These are phyloP conservation scores for Alternaria triticina DNA, from an alignment of 2,329 filamentous ascomycete genomes.

Conservation along the genomic window DNA sequence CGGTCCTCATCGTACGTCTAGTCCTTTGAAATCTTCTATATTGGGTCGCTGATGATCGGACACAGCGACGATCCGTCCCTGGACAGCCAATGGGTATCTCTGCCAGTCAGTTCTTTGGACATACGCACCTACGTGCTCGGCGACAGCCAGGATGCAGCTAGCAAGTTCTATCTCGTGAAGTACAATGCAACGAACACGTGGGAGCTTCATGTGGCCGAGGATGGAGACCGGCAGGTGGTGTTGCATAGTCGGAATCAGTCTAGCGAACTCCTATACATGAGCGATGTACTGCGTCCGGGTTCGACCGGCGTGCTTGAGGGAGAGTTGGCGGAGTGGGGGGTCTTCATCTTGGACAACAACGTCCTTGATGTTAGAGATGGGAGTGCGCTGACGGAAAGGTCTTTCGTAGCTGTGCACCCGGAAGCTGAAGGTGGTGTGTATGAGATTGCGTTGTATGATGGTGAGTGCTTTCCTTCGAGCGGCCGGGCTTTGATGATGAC, in stretches of 20 bases:
- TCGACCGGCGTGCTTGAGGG: conserved; percentile 28
- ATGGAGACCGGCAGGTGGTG: conserved; percentile 38
- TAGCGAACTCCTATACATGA: conserved; percentile 30
- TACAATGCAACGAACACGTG: conserved; percentile 34
- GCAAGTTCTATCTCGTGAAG: conserved; percentile 33
- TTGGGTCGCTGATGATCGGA: not conserved
- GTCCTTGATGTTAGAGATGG: conserved; percentile 38
- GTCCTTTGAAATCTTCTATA: not conserved
- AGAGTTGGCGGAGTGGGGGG: conserved; percentile 38
- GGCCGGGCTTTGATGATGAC: not conserved
- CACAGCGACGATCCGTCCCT: conserved; percentile 24
- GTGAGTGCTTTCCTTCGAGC: conserved; percentile 21
- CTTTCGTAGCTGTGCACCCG: conserved; percentile 29
- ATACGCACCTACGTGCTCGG: conserved; percentile 26
- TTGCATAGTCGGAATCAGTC: conserved; percentile 24
- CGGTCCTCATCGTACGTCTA: conserved; percentile 36
- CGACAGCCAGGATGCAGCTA: conserved; percentile 18
- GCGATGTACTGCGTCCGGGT: conserved; percentile 33
- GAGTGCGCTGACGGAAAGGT: conserved; percentile 29
- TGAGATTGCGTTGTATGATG: conserved; percentile 34
- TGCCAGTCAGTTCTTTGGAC: conserved; percentile 19
- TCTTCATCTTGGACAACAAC: conserved; percentile 36
- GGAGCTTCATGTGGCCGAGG: conserved; percentile 33
- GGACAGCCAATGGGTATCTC: conserved; percentile 32
- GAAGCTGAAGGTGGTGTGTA: conserved; percentile 17